phyloP scores from a whole-genome alignment of 23 red algal species.

The Porphyridium purpureum region DNA sequence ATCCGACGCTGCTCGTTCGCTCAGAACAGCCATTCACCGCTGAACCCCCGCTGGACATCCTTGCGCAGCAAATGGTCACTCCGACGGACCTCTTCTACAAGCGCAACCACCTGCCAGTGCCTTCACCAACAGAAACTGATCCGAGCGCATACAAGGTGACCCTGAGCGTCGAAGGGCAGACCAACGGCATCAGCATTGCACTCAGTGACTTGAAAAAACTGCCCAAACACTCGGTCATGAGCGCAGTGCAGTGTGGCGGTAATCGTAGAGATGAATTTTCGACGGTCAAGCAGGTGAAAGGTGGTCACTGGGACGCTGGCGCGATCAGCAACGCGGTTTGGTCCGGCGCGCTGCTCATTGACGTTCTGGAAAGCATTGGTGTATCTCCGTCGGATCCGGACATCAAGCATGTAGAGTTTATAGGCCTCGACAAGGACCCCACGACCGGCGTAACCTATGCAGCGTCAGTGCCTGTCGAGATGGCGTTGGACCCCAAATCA shows the following conservation, averaged over 20 bases:
- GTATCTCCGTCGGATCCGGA: background rate
- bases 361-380: slow-evolving; percentile 26
- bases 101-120: slow-evolving; percentile 84
- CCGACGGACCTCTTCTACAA: slow-evolving; percentile 78
- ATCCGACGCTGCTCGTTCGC: slow-evolving; percentile 27
- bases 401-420: slow-evolving; percentile 31
- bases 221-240: background rate
- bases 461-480: slow-evolving; percentile 53
- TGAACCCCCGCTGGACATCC: slow-evolving; percentile 31
- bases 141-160: background rate
- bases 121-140: background rate
- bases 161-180: slow-evolving; percentile 7
- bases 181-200: slow-evolving; percentile 10
- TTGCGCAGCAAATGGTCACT: slow-evolving; percentile 21
- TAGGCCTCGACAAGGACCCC: slow-evolving; percentile 51
- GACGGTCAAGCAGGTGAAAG: slow-evolving; percentile 33
- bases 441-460: slow-evolving; percentile 20
- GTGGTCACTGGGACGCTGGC: slow-evolving; percentile 54
- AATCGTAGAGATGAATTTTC: slow-evolving; percentile 77
- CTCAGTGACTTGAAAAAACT: slow-evolving; percentile 49
- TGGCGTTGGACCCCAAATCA: slow-evolving; percentile 7
- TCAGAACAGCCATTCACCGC: slow-evolving; percentile 52
- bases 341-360: slow-evolving; percentile 44
- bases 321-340: slow-evolving; percentile 80
- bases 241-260: slow-evolving; percentile 68